Evolutionary conservation across 2,329 filamentous ascomycete genomes (phyloP), one percentile per base, ranked within the genome.

Genomic region (Epichloe gansuensis): DNA sequence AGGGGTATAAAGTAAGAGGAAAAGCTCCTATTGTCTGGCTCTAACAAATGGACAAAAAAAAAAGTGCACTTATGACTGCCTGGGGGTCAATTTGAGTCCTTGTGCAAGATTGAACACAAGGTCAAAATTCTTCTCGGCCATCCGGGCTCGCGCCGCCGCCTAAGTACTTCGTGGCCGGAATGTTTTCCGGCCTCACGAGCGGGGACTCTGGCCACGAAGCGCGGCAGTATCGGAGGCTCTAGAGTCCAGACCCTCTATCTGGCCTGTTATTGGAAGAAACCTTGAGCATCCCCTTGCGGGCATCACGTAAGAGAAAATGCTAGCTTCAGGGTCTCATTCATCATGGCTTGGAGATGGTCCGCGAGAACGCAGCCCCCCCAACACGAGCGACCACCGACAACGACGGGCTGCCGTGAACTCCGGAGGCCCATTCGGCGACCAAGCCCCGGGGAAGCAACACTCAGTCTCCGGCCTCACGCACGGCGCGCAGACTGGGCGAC

Each of bases 131-230:
- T 41, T 39, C 12, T 43, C 28, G 31, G 55, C 54, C 39, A 38
- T 56, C 54, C 56, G 59, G 62, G 56, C 56, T 59, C 57, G 59
- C 62, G 57, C 55, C 59, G 64, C 60, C 65, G 68, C 65, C 69
- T 70, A 75, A 73, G 72, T 75, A 74, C 62, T 63, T 64, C 49
- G 67, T 70, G 73, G 72, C 73, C 72, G 72, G 72, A 73, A 74
- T 67, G 21, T 7, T 63, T 73, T 74, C 72, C 72, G 71, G 71
- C 71, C 71, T 66, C 63, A 56, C 52, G 56, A 57, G 62, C 61
- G 63, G 61, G 64, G 64, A 55, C 55, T 50, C 38, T 13, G 39
- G 52, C 56, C 55, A 59, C 55, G 54, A 58, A 55, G 51, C 53
- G 52, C 56, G 49, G 53, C 56, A 51, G 35, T 52, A 57, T 57